phyloP scores from a whole-genome alignment of 371 early-diverging fungal species.

The Mortierella polycephala region DNA sequence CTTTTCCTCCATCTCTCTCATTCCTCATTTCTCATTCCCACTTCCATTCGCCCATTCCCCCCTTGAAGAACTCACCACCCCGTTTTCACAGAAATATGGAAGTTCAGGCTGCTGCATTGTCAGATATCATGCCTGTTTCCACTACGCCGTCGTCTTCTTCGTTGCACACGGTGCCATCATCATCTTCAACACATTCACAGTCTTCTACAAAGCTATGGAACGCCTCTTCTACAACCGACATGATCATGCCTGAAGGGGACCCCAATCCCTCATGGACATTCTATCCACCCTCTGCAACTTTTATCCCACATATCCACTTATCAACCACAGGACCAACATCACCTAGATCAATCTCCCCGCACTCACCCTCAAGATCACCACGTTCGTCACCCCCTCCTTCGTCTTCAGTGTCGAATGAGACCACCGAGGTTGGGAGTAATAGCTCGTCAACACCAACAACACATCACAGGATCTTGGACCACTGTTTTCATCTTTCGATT shows the following conservation, averaged over 20 bases:
- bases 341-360: conserved; percentile 10
- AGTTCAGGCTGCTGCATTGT: conserved; percentile 22
- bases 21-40: neutral
- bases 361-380: conserved; percentile 29
- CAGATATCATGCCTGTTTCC: conserved; percentile 9
- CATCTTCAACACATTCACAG: neutral
- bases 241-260: conserved; percentile 26
- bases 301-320: conserved; percentile 21
- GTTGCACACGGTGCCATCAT: neutral
- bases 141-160: conserved; percentile 1
- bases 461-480: conserved; percentile 70
- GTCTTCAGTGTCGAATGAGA: neutral
- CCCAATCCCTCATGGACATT: conserved; percentile 50
- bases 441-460: conserved; percentile 57
- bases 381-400: conserved; percentile 29
- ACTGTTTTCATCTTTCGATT: conserved; percentile 67
- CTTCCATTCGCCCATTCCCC: neutral
- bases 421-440: neutral
- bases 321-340: conserved; percentile 6
- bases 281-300: conserved; percentile 42
- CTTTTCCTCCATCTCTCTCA: neutral
- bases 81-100: conserved; percentile 6
- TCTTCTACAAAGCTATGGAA: neutral
- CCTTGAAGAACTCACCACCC: neutral
- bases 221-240: neutral